Evolutionary conservation across 1,139 yeast genomes (phyloP).

Genomic region (Kazachstania sp.): DNA sequence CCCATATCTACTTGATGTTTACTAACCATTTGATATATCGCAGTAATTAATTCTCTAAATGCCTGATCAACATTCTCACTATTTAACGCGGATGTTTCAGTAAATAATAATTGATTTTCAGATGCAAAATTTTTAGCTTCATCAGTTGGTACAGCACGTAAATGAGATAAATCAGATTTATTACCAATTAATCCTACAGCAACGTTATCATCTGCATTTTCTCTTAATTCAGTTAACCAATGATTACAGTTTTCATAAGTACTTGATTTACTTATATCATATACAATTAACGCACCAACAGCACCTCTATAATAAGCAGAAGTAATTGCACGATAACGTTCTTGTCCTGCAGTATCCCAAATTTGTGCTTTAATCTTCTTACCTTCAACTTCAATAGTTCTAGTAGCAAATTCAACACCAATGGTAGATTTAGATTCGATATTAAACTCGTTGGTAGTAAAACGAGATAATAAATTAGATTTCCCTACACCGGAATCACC

Average conservation of each 20-base stretch:
- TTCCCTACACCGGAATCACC: slow-evolving; percentile 99
- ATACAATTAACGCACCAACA: slow-evolving; percentile 91
- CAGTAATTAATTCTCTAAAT: slow-evolving; percentile 83
- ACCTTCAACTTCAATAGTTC: slow-evolving; percentile 90
- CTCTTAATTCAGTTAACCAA: slow-evolving; percentile 93
- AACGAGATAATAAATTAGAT: slow-evolving; percentile 85
- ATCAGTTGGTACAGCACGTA: slow-evolving; percentile 95
- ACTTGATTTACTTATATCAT: slow-evolving; percentile 89
- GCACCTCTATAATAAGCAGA: slow-evolving; percentile 98
- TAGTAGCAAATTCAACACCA: slow-evolving; percentile 96
- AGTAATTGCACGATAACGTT: slow-evolving; percentile 94
- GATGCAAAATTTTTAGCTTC: slow-evolving; percentile 94
- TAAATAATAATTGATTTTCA: slow-evolving; percentile 84
- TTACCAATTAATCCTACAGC: slow-evolving; percentile 95
- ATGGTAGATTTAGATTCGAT: slow-evolving; percentile 90
- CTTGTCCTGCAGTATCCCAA: slow-evolving; percentile 99
- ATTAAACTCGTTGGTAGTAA: slow-evolving; percentile 92
- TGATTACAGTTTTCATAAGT: slow-evolving; percentile 88
- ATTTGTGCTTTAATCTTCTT: slow-evolving; percentile 95
- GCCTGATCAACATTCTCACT: slow-evolving; percentile 93
- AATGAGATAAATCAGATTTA: slow-evolving; percentile 90
- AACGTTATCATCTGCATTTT: slow-evolving; percentile 94
- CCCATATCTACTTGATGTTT: slow-evolving; percentile 78
- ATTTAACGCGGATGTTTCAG: slow-evolving; percentile 95
- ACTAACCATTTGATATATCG: slow-evolving; percentile 86